These are phyloP conservation scores for Cercospora zeae-maydis DNA, from an alignment of 2,329 filamentous ascomycete genomes.

Conservation along the genomic window DNA sequence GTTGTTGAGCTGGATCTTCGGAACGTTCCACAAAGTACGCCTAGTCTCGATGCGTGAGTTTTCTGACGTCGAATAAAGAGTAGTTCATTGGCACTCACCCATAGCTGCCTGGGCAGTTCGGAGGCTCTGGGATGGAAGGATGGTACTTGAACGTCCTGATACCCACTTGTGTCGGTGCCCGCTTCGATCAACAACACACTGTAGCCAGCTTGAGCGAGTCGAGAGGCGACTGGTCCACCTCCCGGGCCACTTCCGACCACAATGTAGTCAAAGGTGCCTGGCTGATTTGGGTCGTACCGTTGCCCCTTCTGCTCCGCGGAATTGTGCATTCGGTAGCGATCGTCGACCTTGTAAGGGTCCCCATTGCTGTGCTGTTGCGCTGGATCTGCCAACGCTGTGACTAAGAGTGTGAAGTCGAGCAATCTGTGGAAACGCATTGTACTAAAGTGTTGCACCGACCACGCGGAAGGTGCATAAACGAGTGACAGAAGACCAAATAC, in stretches of 20 bases:
- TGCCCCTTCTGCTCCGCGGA: conserved; percentile 9
- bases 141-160: conserved; percentile 39
- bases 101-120: conserved; percentile 11
- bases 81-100: conserved; percentile 1
- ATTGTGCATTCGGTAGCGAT: neutral
- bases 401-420: conserved; percentile 7
- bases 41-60: conserved; percentile 37
- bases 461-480: neutral
- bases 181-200: conserved; percentile 59
- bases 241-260: conserved; percentile 60
- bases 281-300: conserved; percentile 2
- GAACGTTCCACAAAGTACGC: conserved; percentile 8
- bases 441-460: neutral
- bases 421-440: conserved; percentile 7
- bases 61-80: neutral
- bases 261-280: conserved; percentile 50
- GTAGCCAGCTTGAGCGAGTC: conserved; percentile 57
- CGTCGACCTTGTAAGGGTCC: neutral
- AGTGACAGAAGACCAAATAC: neutral
- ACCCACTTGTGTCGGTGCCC: conserved; percentile 54
- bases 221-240: conserved; percentile 56
- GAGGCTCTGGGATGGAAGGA: conserved; percentile 14
- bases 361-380: conserved; percentile 2
- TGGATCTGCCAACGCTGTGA: conserved; percentile 6
- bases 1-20: conserved; percentile 1